These are phyloP conservation scores for Parsonsia alboflavescens DNA, from an alignment of 257 asterid species.

Conservation along the genomic window DNA sequence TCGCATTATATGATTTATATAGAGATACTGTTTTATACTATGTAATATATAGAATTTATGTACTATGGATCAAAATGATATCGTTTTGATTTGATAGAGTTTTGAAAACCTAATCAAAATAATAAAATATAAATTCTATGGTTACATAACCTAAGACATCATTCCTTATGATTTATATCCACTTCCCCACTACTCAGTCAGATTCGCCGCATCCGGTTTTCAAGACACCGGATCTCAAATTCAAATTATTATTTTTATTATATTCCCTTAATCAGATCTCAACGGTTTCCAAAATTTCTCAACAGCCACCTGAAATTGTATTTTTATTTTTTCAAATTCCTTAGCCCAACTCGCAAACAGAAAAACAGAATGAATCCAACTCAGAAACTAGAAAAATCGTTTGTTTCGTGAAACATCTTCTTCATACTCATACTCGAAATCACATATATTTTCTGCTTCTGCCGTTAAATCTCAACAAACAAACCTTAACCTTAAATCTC, in stretches of 20 bases:
- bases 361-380: neutral
- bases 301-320: neutral
- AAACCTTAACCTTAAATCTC: conserved; percentile 8
- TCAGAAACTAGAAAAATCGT: neutral
- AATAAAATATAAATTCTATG: too few species aligned
- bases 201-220: conserved; percentile 5
- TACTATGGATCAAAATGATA: too few species aligned
- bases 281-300: conserved; percentile 37
- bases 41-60: too few species aligned
- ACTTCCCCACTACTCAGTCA: neutral
- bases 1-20: too few species aligned
- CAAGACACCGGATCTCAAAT: conserved; percentile 6
- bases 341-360: too few species aligned
- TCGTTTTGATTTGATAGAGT: too few species aligned
- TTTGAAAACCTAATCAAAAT: too few species aligned
- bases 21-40: too few species aligned
- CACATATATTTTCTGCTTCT: neutral
- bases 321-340: too few species aligned
- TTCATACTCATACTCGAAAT: neutral
- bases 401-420: neutral
- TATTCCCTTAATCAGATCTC: conserved; percentile 31
- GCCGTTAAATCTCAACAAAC: conserved; percentile 5
- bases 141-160: too few species aligned
- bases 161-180: too few species aligned
- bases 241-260: conserved; percentile 23